These are phyloP conservation scores for Ensete ventricosum DNA, from an alignment of 176 grass and related monocot species.

Conservation along the genomic window DNA sequence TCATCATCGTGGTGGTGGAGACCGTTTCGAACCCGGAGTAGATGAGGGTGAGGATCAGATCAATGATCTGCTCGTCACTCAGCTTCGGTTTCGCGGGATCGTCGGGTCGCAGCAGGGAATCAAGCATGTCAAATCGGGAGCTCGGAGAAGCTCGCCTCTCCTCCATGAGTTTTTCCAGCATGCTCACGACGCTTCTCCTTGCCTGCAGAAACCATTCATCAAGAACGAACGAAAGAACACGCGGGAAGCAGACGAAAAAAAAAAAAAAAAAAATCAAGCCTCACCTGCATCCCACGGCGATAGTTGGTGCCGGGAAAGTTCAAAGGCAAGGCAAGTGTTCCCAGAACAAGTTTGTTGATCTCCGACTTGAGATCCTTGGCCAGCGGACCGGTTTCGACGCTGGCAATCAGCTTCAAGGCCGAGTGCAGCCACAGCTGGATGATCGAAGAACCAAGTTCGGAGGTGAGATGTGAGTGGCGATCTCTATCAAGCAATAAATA, in stretches of 20 bases:
- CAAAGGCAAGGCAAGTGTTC: constrained; percentile 13
- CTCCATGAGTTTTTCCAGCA: constrained; percentile 12
- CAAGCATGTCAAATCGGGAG: neutral
- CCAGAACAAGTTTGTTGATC: neutral
- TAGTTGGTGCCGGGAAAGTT: constrained; percentile 23
- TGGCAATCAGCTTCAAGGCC: constrained; percentile 11
- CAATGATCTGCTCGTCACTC: constrained; percentile 12
- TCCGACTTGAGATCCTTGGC: constrained; percentile 4
- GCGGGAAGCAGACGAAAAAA: too few relatives aligned
- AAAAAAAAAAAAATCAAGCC: neutral
- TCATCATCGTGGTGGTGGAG: constrained; percentile 16
- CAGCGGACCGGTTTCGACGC: neutral
- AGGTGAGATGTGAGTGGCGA: too few relatives aligned
- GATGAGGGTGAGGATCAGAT: constrained; percentile 4
- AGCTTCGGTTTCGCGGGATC: neutral
- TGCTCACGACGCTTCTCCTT: neutral
- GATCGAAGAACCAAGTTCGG: neutral
- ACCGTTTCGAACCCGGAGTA: constrained; percentile 17
- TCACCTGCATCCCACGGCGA: constrained; percentile 18
- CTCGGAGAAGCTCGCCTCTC: constrained; percentile 5
- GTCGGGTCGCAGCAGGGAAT: constrained; percentile 1
- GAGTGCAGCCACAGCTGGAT: constrained; percentile 16
- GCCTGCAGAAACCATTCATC: neutral
- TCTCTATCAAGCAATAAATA: too few relatives aligned
- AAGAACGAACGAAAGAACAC: neutral